A percentile compares a stretch with the other conserved stretches of the same genome.
Conservation (phyloP, 257 asterid genomes). For the Paraleonurus japonicus region DNA sequence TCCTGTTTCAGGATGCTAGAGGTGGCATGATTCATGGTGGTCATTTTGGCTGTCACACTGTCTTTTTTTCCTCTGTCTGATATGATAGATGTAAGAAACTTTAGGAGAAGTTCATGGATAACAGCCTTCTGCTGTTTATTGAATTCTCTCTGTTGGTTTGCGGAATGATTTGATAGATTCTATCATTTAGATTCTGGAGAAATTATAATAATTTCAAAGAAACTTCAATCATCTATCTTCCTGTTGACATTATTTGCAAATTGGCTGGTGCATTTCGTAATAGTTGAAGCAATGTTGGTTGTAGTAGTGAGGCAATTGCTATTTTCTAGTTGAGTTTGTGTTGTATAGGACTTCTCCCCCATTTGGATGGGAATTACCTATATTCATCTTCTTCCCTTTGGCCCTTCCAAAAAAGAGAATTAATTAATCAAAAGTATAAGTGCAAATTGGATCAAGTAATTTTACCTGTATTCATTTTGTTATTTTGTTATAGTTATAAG, state of each 20-base stretch:
- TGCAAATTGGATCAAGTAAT: no score
- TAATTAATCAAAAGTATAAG: background rate
- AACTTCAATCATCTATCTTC: background rate
- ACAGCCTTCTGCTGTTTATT: background rate
- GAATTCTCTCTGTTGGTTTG: background rate
- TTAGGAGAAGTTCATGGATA: conserved; percentile 14
- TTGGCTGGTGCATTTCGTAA: background rate
- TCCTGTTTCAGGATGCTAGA: conserved; percentile 21
- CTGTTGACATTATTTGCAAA: background rate
- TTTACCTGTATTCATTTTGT: background rate
- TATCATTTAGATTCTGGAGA: conserved; percentile 9
- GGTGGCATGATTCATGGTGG: background rate
- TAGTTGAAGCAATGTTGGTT: background rate
- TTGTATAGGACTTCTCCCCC: background rate
- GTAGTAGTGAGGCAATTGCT: background rate
- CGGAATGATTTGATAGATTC: background rate
- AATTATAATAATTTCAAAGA: conserved; percentile 16
- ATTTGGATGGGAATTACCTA: background rate
- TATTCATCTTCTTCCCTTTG: background rate
- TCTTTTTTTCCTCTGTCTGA: background rate
- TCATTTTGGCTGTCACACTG: background rate
- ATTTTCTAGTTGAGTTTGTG: background rate
- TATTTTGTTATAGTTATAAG: no score
- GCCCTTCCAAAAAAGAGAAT: background rate
- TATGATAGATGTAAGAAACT: conserved; percentile 24